These are phyloP conservation scores for Aspergillus glaucus DNA, from an alignment of 2,329 filamentous ascomycete genomes.

Conservation along the genomic window DNA sequence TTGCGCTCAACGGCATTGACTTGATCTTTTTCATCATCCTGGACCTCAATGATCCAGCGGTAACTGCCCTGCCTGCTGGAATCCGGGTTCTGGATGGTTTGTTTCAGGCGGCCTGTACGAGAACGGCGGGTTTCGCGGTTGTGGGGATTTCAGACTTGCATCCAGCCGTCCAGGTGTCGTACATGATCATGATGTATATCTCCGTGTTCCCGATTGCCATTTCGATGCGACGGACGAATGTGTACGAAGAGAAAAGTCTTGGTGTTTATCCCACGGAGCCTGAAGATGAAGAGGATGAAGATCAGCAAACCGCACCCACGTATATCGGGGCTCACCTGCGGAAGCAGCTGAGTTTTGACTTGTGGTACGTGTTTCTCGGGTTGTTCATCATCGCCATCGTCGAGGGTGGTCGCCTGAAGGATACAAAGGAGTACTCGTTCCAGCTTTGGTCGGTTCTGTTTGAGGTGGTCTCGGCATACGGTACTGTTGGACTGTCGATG, in stretches of 20 bases:
- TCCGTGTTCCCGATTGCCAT: conserved; percentile 96
- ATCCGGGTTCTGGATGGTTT: conserved; percentile 76
- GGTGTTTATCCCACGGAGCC: conserved; percentile 60
- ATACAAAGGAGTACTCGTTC: conserved; percentile 53
- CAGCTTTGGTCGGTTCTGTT: conserved; percentile 68
- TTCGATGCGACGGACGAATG: conserved; percentile 86
- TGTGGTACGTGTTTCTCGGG: conserved; percentile 95
- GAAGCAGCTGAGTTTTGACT: conserved; percentile 87
- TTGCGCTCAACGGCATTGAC: conserved; percentile 76
- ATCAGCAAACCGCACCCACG: conserved; percentile 58
- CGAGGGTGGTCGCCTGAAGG: conserved; percentile 67
- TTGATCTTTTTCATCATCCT: conserved; percentile 87
- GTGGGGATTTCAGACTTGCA: conserved; percentile 73
- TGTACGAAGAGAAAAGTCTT: conserved; percentile 75
- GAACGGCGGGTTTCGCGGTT: conserved; percentile 83
- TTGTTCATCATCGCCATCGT: conserved; percentile 88
- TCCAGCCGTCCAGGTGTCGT: conserved; percentile 86
- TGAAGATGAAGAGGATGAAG: conserved; percentile 45
- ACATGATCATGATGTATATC: conserved; percentile 99
- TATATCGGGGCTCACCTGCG: conserved; percentile 91
- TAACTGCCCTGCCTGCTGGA: conserved; percentile 63
- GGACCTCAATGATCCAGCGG: conserved; percentile 67
- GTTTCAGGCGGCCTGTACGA: conserved; percentile 83
- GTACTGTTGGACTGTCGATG: conserved; percentile 85
- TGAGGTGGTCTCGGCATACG: conserved; percentile 84